Evolutionary conservation across 2,329 filamentous ascomycete genomes (phyloP), one percentile per base, ranked within the genome.

Genomic region (Ophiosphaerella narmari): DNA sequence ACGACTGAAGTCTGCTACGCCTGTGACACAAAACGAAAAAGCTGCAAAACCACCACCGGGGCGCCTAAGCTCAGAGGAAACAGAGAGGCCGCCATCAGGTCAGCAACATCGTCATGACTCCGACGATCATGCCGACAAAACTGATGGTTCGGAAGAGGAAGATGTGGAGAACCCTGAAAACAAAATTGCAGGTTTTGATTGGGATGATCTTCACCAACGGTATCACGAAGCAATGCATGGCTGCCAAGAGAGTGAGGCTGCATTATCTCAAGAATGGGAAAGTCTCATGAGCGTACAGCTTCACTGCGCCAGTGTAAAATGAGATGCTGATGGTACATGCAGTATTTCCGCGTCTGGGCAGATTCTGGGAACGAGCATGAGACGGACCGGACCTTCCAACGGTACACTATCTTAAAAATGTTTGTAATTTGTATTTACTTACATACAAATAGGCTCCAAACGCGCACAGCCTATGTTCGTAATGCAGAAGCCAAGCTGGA

Each of bases 291-390:
- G 61, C 57, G 74, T 76, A 68, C 34, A 49, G 33, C 37, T 31
- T 12, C 13, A 24, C 7, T 13, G 34, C 18, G n/a, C 13, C 4
- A 14, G 3, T 2, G 14, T 29, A 9, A n/a, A 26, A 11, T 33
- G 13, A 18, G 34, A 38, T 39, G 14, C 34, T 39, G 39, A 37
- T 37, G 13, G 32, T 21, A 23, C 7, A 9, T 23, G 14, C n/a
- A 95, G 90, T 89, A 88, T 68, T 96, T 96, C 71, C 81, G 82
- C 50, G 76, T 86, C 32, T 97, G 92, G 91, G 88, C 89, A 21
- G 80, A 86, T 16, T 84, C 88, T 11, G 87, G 88, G 1, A 82
- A 86, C 29, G 75, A 79, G 9, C 86, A 90, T 54, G 92, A 96
- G 70, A 86, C 89, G 47, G 86, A 87, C 51, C 83, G 92, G 48